These are phyloP conservation scores for Phytophthora melonis DNA, from an alignment of 352 stramenopile genomes.

Conservation along the genomic window DNA sequence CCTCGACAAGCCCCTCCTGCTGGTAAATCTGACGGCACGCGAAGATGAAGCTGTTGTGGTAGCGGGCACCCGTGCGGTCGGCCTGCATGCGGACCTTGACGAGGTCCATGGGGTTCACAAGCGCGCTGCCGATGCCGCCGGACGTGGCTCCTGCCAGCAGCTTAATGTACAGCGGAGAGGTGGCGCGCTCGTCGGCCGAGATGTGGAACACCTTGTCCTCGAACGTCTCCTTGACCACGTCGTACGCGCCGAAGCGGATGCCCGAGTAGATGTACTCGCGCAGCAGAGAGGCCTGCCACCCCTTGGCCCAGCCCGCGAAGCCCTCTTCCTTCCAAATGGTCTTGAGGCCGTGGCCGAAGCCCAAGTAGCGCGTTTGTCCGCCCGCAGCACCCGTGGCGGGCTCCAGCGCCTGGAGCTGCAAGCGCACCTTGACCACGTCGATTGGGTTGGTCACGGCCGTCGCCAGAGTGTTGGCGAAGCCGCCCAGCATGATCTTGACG, in stretches of 20 bases:
- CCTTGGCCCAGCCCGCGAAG: constrained; percentile 59
- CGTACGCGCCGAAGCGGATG: constrained; percentile 79
- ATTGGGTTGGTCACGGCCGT: constrained; percentile 64
- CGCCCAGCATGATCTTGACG: constrained; percentile 66
- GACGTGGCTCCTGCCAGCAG: constrained; percentile 63
- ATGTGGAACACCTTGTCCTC: constrained; percentile 60
- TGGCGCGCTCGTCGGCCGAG: constrained; percentile 41
- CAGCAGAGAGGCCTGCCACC: constrained; percentile 64
- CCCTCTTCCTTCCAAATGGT: constrained; percentile 68
- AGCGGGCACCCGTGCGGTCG: constrained; percentile 59
- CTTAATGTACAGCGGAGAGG: constrained; percentile 68
- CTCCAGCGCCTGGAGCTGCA: constrained; percentile 62
- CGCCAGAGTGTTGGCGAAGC: constrained; percentile 59
- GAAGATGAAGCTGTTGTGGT: constrained; percentile 63
- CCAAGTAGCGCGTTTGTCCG: constrained; percentile 51
- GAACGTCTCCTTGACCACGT: constrained; percentile 73
- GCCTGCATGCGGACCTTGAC: constrained; percentile 82
- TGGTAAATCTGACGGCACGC: constrained; percentile 64
- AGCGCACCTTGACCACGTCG: constrained; percentile 68
- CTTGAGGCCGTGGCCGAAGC: constrained; percentile 57
- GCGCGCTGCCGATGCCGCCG: constrained; percentile 60
- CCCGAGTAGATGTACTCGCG: constrained; percentile 76
- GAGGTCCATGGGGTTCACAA: constrained; percentile 82
- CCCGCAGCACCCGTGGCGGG: constrained; percentile 39
- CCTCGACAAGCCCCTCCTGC: constrained; percentile 63